phyloP scores from a whole-genome alignment of 1,284 basidiomycete genomes.

The Cerrena zonata region DNA sequence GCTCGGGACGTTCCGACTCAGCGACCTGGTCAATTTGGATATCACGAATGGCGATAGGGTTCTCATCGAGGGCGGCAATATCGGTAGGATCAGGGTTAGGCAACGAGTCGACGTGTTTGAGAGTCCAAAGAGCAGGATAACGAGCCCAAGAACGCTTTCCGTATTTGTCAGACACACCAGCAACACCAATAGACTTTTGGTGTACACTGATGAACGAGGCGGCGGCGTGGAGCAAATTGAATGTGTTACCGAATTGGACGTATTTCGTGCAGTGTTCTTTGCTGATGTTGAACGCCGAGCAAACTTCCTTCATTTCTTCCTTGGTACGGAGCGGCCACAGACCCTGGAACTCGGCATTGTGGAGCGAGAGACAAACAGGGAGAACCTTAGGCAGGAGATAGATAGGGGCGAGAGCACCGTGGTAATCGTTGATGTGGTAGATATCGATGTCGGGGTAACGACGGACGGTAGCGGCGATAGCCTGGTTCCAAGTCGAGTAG shows the following conservation, averaged over 20 bases:
- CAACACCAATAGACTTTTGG: constrained; percentile 87
- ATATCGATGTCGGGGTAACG: constrained; percentile 82
- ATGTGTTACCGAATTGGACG: constrained; percentile 93
- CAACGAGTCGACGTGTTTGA: constrained; percentile 89
- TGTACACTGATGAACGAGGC: constrained; percentile 88
- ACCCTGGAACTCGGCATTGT: constrained; percentile 95
- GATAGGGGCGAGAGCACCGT: constrained; percentile 83
- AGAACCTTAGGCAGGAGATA: constrained; percentile 86
- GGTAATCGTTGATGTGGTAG: constrained; percentile 87
- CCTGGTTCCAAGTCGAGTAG: constrained; percentile 96
- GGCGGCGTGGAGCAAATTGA: constrained; percentile 87
- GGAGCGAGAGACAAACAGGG: constrained; percentile 85
- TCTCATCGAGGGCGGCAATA: constrained; percentile 84
- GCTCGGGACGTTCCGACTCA: constrained; percentile 81
- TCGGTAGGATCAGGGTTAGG: constrained; percentile 91
- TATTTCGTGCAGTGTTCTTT: constrained; percentile 93
- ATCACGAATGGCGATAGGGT: constrained; percentile 63
- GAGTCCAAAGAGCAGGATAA: constrained; percentile 89
- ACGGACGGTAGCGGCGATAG: constrained; percentile 83
- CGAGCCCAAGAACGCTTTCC: constrained; percentile 92
- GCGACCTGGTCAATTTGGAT: constrained; percentile 76
- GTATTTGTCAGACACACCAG: constrained; percentile 93
- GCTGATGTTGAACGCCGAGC: constrained; percentile 91
- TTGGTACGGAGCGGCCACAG: constrained; percentile 91
- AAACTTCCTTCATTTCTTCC: constrained; percentile 96